Base-by-base conservation (phyloP, 176 grass and related monocot genomes). In the Cenchrus fungigraminus region DNA sequence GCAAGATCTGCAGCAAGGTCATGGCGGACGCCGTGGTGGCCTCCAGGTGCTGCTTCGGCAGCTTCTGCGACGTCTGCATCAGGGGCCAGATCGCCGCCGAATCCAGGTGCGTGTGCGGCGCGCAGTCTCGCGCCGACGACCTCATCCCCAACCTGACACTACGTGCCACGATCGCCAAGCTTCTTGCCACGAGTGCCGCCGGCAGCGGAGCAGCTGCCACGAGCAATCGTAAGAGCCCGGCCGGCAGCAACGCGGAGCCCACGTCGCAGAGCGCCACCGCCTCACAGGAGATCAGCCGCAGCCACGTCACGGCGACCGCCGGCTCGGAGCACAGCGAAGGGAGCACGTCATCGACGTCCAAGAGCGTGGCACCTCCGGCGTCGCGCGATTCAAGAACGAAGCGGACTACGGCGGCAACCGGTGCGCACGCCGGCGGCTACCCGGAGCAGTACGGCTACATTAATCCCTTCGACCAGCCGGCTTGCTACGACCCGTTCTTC, bases 41-140 rank as follows among this genome's bases (percentile, higher is more conserved):
- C 3, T 63, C 67, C 74, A 71, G 74, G 67, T 88, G 87, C 81
- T 88, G 75, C 81, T 88, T 84, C 68, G 59, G 12, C 59, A 83
- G 80, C 51, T 79, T 84, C 87, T 89, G 74, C 68, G 75, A 50
- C 68, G 14, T 9, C 59, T 88, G 80, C 76, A 74, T 84, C 76
- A n/a, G 75, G 60, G 40, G 13, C 16, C 81, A 58, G 16, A 34
- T 84, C 58, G 6, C 1, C 16, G 11, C 8, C 56, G 67, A 49
- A 47, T 64, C 66, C 74, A 57, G 15, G 75, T 83, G 80, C 80
- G n/a, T 14, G 14, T 88, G 86, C 73, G 80, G 80, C n/a, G 73
- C n/a, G 1, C 13, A 16, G 7, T 34, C 73, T 10, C n/a, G 65
- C 15, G 59, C 49, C 47, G 50, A 67, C 49, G 80, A 84, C 47